These are phyloP conservation scores for Phlebopus sp. DNA, from an alignment of 1,284 basidiomycete species.

Conservation along the genomic window DNA sequence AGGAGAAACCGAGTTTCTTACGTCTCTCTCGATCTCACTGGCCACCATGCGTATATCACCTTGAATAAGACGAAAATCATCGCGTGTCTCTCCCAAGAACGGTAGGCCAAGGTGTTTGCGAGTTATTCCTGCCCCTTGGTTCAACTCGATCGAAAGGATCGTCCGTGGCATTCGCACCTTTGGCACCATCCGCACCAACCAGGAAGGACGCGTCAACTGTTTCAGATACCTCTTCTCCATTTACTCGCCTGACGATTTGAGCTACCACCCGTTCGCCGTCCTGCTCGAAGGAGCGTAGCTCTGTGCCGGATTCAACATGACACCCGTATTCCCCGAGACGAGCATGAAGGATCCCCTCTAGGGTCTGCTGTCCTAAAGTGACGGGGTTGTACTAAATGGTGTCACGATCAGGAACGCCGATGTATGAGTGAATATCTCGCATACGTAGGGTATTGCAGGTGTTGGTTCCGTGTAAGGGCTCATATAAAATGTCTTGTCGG, in stretches of 20 bases:
- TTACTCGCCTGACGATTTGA: slow-evolving; percentile 3
- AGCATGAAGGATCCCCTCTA: slow-evolving; percentile 29
- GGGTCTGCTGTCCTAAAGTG: slow-evolving; percentile 26
- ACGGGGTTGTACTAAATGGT: slow-evolving; percentile 7
- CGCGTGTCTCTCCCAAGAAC: slow-evolving; percentile 19
- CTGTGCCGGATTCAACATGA: slow-evolving; percentile 30
- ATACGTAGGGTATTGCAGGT: slow-evolving; percentile 23
- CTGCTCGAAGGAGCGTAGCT: slow-evolving; percentile 27
- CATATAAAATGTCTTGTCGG: slow-evolving; percentile 16
- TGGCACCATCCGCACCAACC: slow-evolving; percentile 19
- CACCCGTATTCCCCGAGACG: slow-evolving; percentile 27
- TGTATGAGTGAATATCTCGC: background rate
- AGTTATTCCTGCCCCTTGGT: slow-evolving; percentile 7
- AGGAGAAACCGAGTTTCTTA: background rate
- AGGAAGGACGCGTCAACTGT: slow-evolving; percentile 11
- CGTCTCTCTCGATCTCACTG: slow-evolving; percentile 1
- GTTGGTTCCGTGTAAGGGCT: slow-evolving; percentile 14
- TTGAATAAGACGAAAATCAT: slow-evolving; percentile 6
- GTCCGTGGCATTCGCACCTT: slow-evolving; percentile 1
- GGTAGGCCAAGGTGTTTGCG: slow-evolving; percentile 21
- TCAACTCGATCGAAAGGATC: background rate
- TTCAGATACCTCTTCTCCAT: slow-evolving; percentile 10
- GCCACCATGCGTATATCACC: slow-evolving; percentile 18
- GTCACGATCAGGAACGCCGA: background rate
- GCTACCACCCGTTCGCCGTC: slow-evolving; percentile 10